Conservation (phyloP, 352 stramenopile genomes). For the Saprolegnia diclina region DNA sequence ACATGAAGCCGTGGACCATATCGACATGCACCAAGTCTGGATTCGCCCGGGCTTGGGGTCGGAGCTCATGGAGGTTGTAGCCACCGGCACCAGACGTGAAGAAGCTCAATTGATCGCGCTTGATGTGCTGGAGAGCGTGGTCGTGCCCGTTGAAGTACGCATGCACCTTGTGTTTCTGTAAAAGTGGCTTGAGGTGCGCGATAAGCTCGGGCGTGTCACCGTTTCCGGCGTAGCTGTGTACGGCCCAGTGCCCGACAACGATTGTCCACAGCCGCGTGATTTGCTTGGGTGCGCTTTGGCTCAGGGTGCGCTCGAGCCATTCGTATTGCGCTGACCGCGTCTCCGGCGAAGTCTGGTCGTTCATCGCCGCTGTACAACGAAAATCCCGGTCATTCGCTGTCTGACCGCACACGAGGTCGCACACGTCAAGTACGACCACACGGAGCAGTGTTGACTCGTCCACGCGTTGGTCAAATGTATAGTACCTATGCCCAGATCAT, state of each 20-base stretch:
- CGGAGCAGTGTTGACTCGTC: slow-evolving; percentile 73
- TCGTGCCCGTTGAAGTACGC: slow-evolving; percentile 86
- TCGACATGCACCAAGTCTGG: slow-evolving; percentile 68
- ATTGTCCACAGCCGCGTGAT: slow-evolving; percentile 81
- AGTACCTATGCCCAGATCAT: slow-evolving; percentile 37
- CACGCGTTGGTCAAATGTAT: slow-evolving; percentile 68
- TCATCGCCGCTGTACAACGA: slow-evolving; percentile 74
- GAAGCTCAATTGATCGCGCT: slow-evolving; percentile 42
- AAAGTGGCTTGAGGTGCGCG: slow-evolving; percentile 53
- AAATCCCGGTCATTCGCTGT: slow-evolving; percentile 46
- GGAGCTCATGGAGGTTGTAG: slow-evolving; percentile 59
- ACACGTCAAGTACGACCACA: slow-evolving; percentile 73
- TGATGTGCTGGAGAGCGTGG: slow-evolving; percentile 79
- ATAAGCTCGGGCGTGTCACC: slow-evolving; percentile 75
- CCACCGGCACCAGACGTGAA: slow-evolving; percentile 76
- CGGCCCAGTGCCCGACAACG: slow-evolving; percentile 76
- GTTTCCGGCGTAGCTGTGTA: slow-evolving; percentile 82
- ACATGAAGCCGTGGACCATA: slow-evolving; percentile 84
- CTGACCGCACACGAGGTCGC: slow-evolving; percentile 75
- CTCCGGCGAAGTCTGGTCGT: slow-evolving; percentile 53
- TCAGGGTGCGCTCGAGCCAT: slow-evolving; percentile 65
- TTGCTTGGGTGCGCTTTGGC: slow-evolving; percentile 37
- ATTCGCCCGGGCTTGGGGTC: slow-evolving; percentile 58
- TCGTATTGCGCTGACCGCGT: slow-evolving; percentile 62
- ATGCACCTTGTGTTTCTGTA: slow-evolving; percentile 78